Evolutionary conservation across 2,329 filamentous ascomycete species (phyloP), one percentile per base, ranked within the genome.

Genomic region (Colletotrichum somersetense): DNA sequence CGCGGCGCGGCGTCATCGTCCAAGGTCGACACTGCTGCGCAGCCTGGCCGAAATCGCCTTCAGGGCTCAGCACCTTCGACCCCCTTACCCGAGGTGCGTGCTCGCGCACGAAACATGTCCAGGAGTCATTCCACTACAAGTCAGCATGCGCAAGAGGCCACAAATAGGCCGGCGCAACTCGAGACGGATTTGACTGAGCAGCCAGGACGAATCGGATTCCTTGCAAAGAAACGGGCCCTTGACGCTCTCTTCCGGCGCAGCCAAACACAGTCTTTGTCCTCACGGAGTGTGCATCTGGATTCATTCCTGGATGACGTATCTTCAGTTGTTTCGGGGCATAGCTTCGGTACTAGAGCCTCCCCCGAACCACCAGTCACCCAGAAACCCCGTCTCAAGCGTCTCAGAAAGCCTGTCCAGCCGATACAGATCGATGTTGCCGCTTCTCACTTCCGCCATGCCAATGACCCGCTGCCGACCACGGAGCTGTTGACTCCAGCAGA

Each of bases 131-230:
- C 67, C 7, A 64, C n/a, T 26, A 20, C 42, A 38, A 73, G 38
- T 26, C 67, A 67, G n/a, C 74, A 26, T 16, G 48, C 42, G 16
- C 64, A 23, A 2, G 58, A 50, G 11, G 33, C 40, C 6, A 33
- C 18, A 8, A 63, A 57, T 14, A 80, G 88, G 64, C 88, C 87
- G 26, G 89, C 89, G 6, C 89, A 90, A 73, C 80, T 91, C 12
- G 89, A 91, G 76, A 83, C 81, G 40, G 81, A 83, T 11, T 82
- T 84, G 44, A 71, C 77, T 2, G 78, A 81, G 42, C 79, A 79
- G 52, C 76, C 78, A 14, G 78, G 75, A 30, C 78, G 78, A 10
- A 77, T 80, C 56, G 80, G 79, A 12, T 90, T 91, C 72, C 80
- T 84, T 62, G 80, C 81, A 4, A 84, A 82, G 33, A 91, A 91